Conservation (phyloP, 495 filamentous ascomycete species). For the Hamigera avellanea region DNA sequence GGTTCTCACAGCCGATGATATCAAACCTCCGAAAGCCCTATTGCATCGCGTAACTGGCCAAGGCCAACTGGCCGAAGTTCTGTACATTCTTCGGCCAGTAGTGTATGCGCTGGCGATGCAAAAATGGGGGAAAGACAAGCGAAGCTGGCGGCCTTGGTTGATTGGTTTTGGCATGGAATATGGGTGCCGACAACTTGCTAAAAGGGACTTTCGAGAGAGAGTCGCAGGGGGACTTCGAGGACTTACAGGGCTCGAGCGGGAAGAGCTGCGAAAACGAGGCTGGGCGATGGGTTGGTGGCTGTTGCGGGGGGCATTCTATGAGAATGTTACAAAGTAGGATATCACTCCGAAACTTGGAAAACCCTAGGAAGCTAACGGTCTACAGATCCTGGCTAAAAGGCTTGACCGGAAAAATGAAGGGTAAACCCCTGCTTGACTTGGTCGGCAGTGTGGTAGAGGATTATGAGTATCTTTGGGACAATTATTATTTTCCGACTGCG, state of each 20-base stretch:
- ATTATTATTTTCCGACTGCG: constrained; percentile 81
- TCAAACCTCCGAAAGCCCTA: constrained; percentile 77
- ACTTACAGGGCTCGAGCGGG: constrained; percentile 72
- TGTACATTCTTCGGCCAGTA: constrained; percentile 84
- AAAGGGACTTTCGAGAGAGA: constrained; percentile 54
- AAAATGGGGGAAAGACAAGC: constrained; percentile 46
- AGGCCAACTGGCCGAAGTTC: constrained; percentile 70
- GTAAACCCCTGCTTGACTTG: constrained; percentile 65
- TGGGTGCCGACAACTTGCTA: constrained; percentile 72
- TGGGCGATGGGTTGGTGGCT: constrained; percentile 92
- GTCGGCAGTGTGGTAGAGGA: constrained; percentile 79
- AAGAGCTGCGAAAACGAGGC: constrained; percentile 73
- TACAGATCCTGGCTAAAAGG: constrained; percentile 46
- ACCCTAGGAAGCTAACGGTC: constrained; percentile 17
- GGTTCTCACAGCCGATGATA: constrained; percentile 89
- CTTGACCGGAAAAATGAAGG: constrained; percentile 54
- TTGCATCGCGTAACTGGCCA: constrained; percentile 58
- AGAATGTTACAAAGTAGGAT: constrained; percentile 71
- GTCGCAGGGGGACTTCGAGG: constrained; percentile 55
- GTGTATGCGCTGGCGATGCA: constrained; percentile 82
- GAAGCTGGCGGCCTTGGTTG: constrained; percentile 79
- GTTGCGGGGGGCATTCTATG: constrained; percentile 92
- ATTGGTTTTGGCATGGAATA: constrained; percentile 81
- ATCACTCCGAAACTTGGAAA: not conserved
- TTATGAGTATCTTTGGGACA: constrained; percentile 95